Evolutionary conservation across 139 green algal genomes (phyloP).

Genomic region (Microglena sp.): DNA sequence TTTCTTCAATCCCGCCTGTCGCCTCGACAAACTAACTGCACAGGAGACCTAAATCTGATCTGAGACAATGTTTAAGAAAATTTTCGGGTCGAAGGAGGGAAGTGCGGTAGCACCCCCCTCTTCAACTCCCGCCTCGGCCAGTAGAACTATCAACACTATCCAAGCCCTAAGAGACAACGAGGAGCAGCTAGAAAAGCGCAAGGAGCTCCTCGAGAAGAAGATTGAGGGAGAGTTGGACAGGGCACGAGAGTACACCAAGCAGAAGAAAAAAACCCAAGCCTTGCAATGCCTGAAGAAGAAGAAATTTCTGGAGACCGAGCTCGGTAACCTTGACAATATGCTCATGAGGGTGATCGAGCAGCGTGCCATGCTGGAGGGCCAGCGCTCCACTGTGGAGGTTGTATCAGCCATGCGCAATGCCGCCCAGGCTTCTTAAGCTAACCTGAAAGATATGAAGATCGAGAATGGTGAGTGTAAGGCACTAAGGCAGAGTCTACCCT

Average conservation of each 20-base stretch:
- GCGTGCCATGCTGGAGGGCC: slow-evolving; percentile 81
- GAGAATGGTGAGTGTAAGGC: slow-evolving; percentile 86
- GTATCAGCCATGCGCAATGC: slow-evolving; percentile 58
- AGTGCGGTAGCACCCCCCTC: neutral
- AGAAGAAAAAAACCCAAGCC: slow-evolving; percentile 73
- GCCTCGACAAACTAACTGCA: no score
- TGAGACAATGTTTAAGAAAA: slow-evolving; percentile 17
- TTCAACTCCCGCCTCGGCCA: slow-evolving; percentile 14
- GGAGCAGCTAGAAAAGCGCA: slow-evolving; percentile 85
- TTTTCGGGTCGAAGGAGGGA: slow-evolving; percentile 2
- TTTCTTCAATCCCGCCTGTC: no score
- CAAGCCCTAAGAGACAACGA: slow-evolving; percentile 60
- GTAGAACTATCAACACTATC: slow-evolving; percentile 34
- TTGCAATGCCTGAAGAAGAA: slow-evolving; percentile 81
- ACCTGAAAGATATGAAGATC: slow-evolving; percentile 82
- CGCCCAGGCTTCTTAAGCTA: slow-evolving; percentile 62
- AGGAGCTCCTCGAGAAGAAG: slow-evolving; percentile 75
- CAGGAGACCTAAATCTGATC: no score
- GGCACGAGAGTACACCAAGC: slow-evolving; percentile 62
- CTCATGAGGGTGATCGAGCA: slow-evolving; percentile 87
- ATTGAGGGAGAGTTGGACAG: slow-evolving; percentile 69
- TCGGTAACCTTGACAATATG: slow-evolving; percentile 76
- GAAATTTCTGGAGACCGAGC: slow-evolving; percentile 83
- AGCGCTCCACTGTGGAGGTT: slow-evolving; percentile 60
- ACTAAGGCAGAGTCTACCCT: no score